Base-by-base conservation (phyloP, 73 alveolate genomes). In the Paramecium sexaurelia region DNA sequence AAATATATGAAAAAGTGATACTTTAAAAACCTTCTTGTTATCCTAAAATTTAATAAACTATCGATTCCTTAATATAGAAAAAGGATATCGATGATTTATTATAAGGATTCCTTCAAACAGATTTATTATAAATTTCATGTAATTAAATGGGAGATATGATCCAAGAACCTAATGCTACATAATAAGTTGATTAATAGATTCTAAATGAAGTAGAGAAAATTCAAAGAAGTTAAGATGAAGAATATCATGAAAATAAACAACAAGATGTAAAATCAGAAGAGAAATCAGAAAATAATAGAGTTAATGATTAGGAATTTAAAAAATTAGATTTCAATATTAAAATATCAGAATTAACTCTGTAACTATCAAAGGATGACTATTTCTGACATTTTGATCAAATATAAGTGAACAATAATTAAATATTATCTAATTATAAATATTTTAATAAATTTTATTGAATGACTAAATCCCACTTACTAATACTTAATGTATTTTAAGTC, bases 381-480 rank as follows among this genome's bases (percentile, higher is more conserved):
- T 61, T 61, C 43, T 61, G 83, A 61, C 7, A 61, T 4, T 61
- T 61, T 61, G 51, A 51, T 51, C 83, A 61, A 26, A 61, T 61
- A 29, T 61, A 61, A 51, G 67, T 17, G 67, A 51, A 4, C 33
- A 51, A 51, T 51, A 51, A 61, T 61, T 61, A 61, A 61, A 61
- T 26, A 61, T 61, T 22, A 61, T 29, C 43, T 61, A 51, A 51
- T 51, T 51, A 51, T 51, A 51, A 51, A 51, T 51, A 5, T 15
- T 51, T 51, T 51, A 51, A 51, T 51, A 51, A 51, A 61, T 61
- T 61, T 61, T 61, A 61, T 29, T 61, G 83, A 26, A 61, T 61
- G 83, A 61, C 83, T 61, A 61, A 61, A 61, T 61, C 83, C 83
- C 83, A 61, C 83, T 61, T 61, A 61, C 83, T 61, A 61, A 61